phyloP scores from a whole-genome alignment of 257 asterid species.

The Plantago major region DNA sequence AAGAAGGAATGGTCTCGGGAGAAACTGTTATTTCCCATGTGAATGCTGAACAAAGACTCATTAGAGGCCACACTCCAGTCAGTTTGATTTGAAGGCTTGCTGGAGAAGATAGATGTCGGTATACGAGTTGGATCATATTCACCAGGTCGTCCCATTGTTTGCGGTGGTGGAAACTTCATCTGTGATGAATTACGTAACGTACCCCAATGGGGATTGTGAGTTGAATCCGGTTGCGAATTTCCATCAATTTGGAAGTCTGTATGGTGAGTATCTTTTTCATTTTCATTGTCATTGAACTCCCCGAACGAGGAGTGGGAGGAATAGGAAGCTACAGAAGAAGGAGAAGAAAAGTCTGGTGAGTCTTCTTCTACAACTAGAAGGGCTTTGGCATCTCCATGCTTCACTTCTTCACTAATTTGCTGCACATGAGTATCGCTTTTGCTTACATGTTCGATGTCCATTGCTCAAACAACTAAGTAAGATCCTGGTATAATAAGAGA shows the following conservation, averaged over 20 bases:
- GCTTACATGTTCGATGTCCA: slow-evolving; percentile 37
- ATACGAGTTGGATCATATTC: slow-evolving; percentile 77
- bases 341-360: slow-evolving; percentile 5
- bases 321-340: slow-evolving; percentile 19
- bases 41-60: slow-evolving; percentile 84
- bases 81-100: slow-evolving; percentile 31
- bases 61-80: slow-evolving; percentile 89
- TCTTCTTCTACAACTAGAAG: slow-evolving; percentile 19
- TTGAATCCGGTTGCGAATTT: slow-evolving; percentile 19
- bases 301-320: slow-evolving; percentile 25
- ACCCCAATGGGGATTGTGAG: slow-evolving; percentile 34
- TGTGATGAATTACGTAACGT: slow-evolving; percentile 29
- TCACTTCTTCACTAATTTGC: slow-evolving; percentile 10
- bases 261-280: slow-evolving; percentile 1
- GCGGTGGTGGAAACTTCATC: slow-evolving; percentile 46
- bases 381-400: slow-evolving; percentile 17
- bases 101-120: slow-evolving; percentile 61
- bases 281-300: slow-evolving; percentile 16
- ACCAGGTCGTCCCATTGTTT: slow-evolving; percentile 39
- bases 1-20: slow-evolving; percentile 35
- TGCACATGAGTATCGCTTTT: slow-evolving; percentile 20
- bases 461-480: slow-evolving; percentile 16
- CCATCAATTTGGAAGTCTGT: slow-evolving; percentile 18
- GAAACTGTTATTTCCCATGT: slow-evolving; percentile 72
- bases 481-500: slow-evolving; percentile 8